Evolutionary conservation across 768 basidiomycete species (phyloP).

Genomic region (Neoboletus subvelutipes): DNA sequence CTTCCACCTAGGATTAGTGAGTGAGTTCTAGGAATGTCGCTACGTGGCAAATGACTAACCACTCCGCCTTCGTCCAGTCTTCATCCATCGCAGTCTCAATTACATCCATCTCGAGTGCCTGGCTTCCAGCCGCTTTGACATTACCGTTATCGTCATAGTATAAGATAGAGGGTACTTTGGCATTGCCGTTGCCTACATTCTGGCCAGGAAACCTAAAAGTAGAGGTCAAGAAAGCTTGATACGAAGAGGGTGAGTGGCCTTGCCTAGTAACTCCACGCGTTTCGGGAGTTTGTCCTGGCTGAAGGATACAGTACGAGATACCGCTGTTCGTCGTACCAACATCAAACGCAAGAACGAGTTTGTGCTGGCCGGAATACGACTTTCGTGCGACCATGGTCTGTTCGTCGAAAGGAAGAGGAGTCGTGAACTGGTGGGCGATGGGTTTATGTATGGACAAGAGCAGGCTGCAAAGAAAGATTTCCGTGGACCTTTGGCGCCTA

Average conservation of each 20-base stretch:
- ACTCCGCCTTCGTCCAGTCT: conserved; percentile 2
- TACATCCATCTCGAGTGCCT: not conserved
- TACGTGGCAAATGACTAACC: not conserved
- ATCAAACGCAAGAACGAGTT: not conserved
- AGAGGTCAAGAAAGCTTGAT: not conserved
- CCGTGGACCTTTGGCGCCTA: no score
- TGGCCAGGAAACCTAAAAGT: conserved; percentile 2
- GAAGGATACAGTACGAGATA: conserved; percentile 1
- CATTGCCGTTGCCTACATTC: not conserved
- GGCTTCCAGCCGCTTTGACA: not conserved
- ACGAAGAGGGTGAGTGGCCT: not conserved
- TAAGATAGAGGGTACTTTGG: conserved; percentile 6
- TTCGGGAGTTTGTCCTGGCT: conserved; percentile 1
- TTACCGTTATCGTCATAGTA: conserved; percentile 1
- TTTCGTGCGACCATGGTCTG: not conserved
- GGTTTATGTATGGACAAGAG: no score
- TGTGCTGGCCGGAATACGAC: not conserved
- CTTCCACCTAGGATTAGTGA: not conserved
- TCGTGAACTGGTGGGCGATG: not conserved
- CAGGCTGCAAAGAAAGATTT: no score
- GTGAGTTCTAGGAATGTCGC: not conserved
- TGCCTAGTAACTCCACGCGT: conserved; percentile 1
- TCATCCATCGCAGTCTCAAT: not conserved
- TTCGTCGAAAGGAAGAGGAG: not conserved
- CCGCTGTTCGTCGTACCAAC: not conserved